Evolutionary conservation across 176 grass and related monocot species (phyloP).

Genomic region (Oryza glaberrima): DNA sequence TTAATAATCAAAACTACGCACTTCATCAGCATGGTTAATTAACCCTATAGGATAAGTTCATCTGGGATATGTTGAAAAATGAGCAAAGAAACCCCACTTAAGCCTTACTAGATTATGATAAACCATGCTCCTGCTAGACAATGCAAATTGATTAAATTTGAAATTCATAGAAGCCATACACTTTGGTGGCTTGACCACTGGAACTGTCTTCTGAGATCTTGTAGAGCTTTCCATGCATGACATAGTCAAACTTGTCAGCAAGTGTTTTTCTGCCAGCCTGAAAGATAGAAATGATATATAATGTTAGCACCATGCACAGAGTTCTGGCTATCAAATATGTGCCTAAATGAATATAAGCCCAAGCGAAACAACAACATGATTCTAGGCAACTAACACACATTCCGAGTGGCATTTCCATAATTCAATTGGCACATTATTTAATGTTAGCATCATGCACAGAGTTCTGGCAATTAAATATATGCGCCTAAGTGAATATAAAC

Average conservation of each 20-base stretch:
- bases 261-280: slow-evolving; percentile 67
- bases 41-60: background rate
- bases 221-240: slow-evolving; percentile 92
- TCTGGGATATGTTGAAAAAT: background rate
- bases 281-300: background rate
- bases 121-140: too few species aligned
- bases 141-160: background rate
- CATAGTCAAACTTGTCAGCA: slow-evolving; percentile 87
- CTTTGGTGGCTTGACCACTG: slow-evolving; percentile 54
- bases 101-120: background rate
- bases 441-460: background rate
- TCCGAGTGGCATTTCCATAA: too few species aligned
- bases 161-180: slow-evolving; percentile 54
- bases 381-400: too few species aligned
- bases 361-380: too few species aligned
- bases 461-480: background rate
- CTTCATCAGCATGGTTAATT: background rate
- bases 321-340: background rate
- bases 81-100: background rate
- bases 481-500: background rate
- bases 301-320: background rate
- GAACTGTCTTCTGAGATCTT: slow-evolving; percentile 78
- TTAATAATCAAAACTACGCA: background rate
- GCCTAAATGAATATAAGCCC: too few species aligned
- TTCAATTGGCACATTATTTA: background rate